A percentile compares a stretch with the other conserved stretches of the same genome.
Evolutionary conservation across 2,329 filamentous ascomycete species (phyloP).

Genomic region (Pseudogymnoascus sp.): DNA sequence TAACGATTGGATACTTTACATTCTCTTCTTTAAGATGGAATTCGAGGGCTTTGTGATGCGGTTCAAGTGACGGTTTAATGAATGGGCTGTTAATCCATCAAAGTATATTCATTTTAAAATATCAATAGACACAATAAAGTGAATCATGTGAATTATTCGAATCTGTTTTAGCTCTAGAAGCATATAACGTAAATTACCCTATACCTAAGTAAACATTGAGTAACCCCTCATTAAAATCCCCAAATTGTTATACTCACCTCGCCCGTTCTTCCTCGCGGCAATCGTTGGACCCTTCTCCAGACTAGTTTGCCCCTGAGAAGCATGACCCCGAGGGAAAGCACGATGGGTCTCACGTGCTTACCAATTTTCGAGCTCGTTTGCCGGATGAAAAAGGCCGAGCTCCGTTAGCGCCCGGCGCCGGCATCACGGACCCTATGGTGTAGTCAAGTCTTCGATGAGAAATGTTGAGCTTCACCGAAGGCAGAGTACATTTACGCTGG

Average conservation of each 20-base stretch:
- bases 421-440: slow-evolving; percentile 1
- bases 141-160: not conserved
- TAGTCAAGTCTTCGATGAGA: not conserved
- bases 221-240: not conserved
- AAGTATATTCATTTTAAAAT: no score
- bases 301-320: not conserved
- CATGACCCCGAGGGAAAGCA: not conserved
- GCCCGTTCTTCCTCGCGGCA: not conserved
- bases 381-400: slow-evolving; percentile 5
- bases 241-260: not conserved
- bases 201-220: no score
- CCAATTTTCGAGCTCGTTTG: slow-evolving; percentile 5
- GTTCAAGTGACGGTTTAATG: not conserved
- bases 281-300: not conserved
- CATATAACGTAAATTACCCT: not conserved
- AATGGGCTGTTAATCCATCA: no score
- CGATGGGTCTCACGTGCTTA: slow-evolving; percentile 4
- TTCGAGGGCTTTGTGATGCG: not conserved
- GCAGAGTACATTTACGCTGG: slow-evolving; percentile 4
- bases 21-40: not conserved
- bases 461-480: slow-evolving; percentile 2
- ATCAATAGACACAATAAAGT: not conserved
- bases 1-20: slow-evolving; percentile 1
- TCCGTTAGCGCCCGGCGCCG: slow-evolving; percentile 5
- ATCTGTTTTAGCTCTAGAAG: not conserved